Evolutionary conservation across 345 rosid species (phyloP).

Genomic region (Geranium rotundifolium): DNA sequence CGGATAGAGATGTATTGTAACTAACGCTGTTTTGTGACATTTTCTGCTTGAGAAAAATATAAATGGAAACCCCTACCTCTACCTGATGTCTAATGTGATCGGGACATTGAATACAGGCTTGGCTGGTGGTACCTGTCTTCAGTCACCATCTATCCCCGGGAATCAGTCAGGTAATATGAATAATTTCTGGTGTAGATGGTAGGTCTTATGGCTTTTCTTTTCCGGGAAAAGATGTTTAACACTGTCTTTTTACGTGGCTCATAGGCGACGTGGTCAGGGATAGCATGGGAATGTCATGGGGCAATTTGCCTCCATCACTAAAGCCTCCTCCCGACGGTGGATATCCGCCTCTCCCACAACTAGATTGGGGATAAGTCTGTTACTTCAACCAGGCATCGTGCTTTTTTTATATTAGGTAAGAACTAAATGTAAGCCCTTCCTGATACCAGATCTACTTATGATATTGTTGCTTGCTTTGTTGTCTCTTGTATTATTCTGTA

Average conservation of each 20-base stretch:
- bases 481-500: neutral
- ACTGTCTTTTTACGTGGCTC: constrained; percentile 1
- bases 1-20: too few relatives aligned
- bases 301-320: constrained; percentile 76
- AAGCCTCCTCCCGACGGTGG: constrained; percentile 80
- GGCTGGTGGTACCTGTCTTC: constrained; percentile 7
- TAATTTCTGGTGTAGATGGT: neutral
- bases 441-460: neutral
- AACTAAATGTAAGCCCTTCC: neutral
- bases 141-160: constrained; percentile 6
- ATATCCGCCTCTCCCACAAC: constrained; percentile 43
- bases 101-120: constrained; percentile 2
- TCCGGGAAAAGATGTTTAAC: neutral
- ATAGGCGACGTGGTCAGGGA: constrained; percentile 33
- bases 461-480: neutral
- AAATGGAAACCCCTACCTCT: neutral
- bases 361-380: constrained; percentile 67
- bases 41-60: neutral
- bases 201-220: neutral
- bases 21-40: too few relatives aligned
- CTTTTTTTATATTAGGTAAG: neutral
- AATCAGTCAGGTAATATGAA: constrained; percentile 21
- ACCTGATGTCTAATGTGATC: neutral
- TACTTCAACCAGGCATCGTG: neutral
- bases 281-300: constrained; percentile 45